Base-by-base conservation (phyloP, 805 yeast genomes). In the Saccharomycopsis guyanensis region DNA sequence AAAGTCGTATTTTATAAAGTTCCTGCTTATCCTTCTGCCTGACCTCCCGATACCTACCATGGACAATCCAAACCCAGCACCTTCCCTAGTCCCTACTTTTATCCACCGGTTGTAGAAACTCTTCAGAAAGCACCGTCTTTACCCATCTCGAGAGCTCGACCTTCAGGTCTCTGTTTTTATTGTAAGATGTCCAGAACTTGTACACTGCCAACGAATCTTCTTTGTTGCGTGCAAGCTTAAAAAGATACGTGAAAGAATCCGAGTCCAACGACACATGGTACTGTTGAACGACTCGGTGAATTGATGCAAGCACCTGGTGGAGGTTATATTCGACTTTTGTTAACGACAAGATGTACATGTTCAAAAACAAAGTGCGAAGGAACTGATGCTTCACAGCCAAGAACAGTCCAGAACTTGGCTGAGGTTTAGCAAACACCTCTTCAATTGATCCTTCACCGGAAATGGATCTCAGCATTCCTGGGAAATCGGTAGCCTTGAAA, bases 401-500 rank as follows among this genome's bases (percentile, higher is more conserved):
- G 43, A 31, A 40, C 18, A 13, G 15, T 22, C 23, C 23, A 13
- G 31, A 13, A 12, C 23, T 40, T 7, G 10, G 6, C 29, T 7
- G 29, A 12, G 35, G 35, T 15, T 22, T 13, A 27, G 36, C 3
- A 12, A 18, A 40, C 19, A 40, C 20, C 22, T 23, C 18, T 4
- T 27, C 42, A 5, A 12, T 13, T 13, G 31, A 29, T 13, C 13
- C 27, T 4, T 25, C 10, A 20, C 23, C n/a, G 5, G 7, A 4
- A 7, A 37, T 15, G 13, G 40, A 13, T 18, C 13, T 37, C 5
- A 18, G 25, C 23, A 27, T 40, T 10, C 32, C 23, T 18, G 43
- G 43, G 22, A 40, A 40, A 18, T 40, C 43, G 3, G 36, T 40
- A 15, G 43, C 43, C 23, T 15, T 27, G 18, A 33, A 10, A 5